Evolutionary conservation across 176 grass and related monocot genomes (phyloP).

Genomic region (Poa pratensis): DNA sequence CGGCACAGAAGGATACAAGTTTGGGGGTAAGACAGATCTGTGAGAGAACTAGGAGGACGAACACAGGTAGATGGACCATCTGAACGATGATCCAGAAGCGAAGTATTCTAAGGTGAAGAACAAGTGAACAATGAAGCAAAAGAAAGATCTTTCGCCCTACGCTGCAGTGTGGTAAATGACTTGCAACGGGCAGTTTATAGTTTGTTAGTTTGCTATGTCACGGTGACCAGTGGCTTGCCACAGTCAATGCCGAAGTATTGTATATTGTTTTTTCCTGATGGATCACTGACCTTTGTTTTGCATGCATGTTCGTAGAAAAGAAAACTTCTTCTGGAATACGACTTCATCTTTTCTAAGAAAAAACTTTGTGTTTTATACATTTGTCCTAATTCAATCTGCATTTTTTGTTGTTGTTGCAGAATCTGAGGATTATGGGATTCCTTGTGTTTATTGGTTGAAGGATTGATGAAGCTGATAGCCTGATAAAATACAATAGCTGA

Average conservation of each 20-base stretch:
- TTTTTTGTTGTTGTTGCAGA: not conserved
- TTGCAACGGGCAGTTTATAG: not conserved
- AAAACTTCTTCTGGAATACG: not conserved
- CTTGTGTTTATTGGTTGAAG: not conserved
- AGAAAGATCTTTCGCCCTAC: not conserved
- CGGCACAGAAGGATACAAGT: not conserved
- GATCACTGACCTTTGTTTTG: not conserved
- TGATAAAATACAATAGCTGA: not conserved
- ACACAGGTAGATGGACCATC: slow-evolving; percentile 2
- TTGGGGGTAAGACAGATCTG: not conserved
- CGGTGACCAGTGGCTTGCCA: not conserved
- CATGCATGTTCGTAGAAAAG: not conserved
- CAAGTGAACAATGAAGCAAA: not conserved
- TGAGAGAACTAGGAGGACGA: not conserved
- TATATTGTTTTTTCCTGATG: not conserved
- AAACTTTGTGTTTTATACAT: not conserved
- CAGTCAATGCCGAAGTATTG: not conserved
- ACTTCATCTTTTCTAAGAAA: not conserved
- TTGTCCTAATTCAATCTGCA: not conserved
- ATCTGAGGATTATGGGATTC: not conserved
- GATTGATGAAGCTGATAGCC: not conserved
- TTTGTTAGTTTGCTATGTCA: not conserved
- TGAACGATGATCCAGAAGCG: not conserved
- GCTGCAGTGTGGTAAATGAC: not conserved
- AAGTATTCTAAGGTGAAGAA: not conserved